Percentiles rank a stretch among this genome's conserved stretches.
phyloP scores from a whole-genome alignment of 345 rosid species.

The Salix suchowensis region DNA sequence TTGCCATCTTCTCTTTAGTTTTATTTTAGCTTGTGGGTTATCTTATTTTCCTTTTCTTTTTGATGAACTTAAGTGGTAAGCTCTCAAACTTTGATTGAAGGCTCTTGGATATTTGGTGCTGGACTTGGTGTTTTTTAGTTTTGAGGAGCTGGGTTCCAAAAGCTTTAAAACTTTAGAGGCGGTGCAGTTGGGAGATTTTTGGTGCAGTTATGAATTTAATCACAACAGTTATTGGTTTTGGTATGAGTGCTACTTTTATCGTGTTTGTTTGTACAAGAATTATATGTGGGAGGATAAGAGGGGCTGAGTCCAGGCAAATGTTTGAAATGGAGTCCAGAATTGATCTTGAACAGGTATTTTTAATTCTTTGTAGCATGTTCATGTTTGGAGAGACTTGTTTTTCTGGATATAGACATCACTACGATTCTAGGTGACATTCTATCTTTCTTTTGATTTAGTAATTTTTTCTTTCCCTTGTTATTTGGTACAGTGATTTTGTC shows the following conservation, averaged over 20 bases:
- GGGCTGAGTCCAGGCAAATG: constrained; percentile 36
- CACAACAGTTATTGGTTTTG: constrained; percentile 60
- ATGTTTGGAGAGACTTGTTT: neutral
- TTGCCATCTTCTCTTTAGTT: neutral
- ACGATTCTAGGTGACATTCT: neutral
- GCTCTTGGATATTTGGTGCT: neutral
- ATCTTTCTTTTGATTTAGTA: neutral
- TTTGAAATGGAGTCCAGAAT: constrained; percentile 43
- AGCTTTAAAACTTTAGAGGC: neutral
- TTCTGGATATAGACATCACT: neutral
- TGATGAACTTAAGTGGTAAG: neutral
- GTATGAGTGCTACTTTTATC: constrained; percentile 56
- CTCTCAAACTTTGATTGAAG: neutral
- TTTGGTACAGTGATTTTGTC: neutral
- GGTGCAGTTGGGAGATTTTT: constrained; percentile 25
- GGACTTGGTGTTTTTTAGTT: neutral
- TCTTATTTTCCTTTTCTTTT: neutral
- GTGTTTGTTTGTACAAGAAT: constrained; percentile 58
- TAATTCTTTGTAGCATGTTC: neutral
- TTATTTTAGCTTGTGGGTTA: neutral
- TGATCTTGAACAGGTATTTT: constrained; percentile 53
- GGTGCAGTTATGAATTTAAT: constrained; percentile 48
- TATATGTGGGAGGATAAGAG: constrained; percentile 50
- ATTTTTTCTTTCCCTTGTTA: neutral
- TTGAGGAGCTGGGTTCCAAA: neutral